Percentiles rank a stretch among this genome's conserved stretches.
These are phyloP conservation scores for Odontarrhena argentea DNA, from an alignment of 345 rosid genomes.

Conservation along the genomic window DNA sequence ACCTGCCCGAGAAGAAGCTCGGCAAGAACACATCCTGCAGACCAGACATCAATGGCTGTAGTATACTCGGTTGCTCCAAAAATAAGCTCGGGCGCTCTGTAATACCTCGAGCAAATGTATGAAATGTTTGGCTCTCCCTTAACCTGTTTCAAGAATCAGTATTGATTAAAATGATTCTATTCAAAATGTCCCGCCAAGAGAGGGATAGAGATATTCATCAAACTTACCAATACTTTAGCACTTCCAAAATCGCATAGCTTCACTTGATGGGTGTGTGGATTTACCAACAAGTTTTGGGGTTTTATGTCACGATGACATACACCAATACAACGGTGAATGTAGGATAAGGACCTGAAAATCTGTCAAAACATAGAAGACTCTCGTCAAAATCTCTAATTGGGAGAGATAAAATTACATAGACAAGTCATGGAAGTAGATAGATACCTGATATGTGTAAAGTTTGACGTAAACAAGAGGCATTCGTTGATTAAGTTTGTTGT, in stretches of 20 bases:
- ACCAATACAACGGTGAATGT: conserved; percentile 81
- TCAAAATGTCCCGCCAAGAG: neutral
- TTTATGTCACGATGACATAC: conserved; percentile 97
- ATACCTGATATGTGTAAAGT: conserved; percentile 90
- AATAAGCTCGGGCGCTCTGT: conserved; percentile 97
- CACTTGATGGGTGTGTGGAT: conserved; percentile 97
- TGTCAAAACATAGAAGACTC: conserved; percentile 40
- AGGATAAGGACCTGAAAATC: conserved; percentile 91
- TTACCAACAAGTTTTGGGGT: conserved; percentile 96
- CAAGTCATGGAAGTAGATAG: neutral
- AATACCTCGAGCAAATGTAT: conserved; percentile 96
- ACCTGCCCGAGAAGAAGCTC: conserved; percentile 97
- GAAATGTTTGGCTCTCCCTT: conserved; percentile 97
- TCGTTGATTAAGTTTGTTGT: conserved; percentile 84
- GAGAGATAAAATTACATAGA: neutral
- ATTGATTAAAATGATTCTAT: conserved; percentile 9
- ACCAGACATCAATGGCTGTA: conserved; percentile 97
- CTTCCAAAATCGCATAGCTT: conserved; percentile 97
- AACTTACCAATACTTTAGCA: conserved; percentile 90
- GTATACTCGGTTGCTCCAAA: conserved; percentile 98
- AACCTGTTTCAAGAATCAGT: conserved; percentile 52
- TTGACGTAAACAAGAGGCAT: conserved; percentile 92
- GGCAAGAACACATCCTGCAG: conserved; percentile 95
- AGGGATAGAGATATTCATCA: conserved; percentile 10
- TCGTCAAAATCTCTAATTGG: neutral